These are phyloP conservation scores for Cotoneaster glaucophyllus DNA, from an alignment of 306 rosid species.

Conservation along the genomic window DNA sequence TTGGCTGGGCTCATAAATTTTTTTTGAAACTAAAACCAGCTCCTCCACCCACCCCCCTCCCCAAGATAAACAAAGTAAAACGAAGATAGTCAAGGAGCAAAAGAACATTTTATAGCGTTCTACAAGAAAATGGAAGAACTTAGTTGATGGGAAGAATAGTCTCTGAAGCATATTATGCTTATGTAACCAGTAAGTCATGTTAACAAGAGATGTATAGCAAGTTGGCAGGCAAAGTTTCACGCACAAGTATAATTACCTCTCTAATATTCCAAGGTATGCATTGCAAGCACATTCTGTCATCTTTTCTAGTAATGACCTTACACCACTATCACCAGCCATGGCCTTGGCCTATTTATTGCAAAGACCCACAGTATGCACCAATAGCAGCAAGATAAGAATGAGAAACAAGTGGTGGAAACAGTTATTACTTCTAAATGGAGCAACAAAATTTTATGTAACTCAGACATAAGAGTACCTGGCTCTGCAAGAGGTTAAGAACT, in stretches of 20 bases:
- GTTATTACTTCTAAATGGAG: neutral
- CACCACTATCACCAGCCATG: slow-evolving; percentile 93
- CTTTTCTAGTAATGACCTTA: slow-evolving; percentile 87
- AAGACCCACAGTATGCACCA: neutral
- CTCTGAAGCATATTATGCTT: neutral
- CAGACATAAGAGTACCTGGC: slow-evolving; percentile 52
- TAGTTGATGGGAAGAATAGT: neutral
- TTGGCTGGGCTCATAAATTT: neutral
- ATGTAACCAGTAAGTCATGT: neutral
- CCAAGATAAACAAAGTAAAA: neutral
- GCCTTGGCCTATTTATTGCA: slow-evolving; percentile 77
- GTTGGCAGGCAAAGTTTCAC: neutral
- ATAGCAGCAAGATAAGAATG: neutral
- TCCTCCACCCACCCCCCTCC: neutral
- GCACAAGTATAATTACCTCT: slow-evolving; percentile 44
- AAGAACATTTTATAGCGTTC: neutral
- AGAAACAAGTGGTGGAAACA: neutral
- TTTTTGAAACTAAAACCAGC: neutral
- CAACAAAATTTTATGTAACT: neutral
- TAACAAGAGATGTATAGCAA: neutral
- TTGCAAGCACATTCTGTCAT: slow-evolving; percentile 89
- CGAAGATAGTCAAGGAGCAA: neutral
- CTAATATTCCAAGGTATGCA: slow-evolving; percentile 87
- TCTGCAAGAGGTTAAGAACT: slow-evolving; percentile 86
- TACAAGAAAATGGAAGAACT: neutral